phyloP scores from a whole-genome alignment of 2,329 filamentous ascomycete species.

The Pyrenophora teres region DNA sequence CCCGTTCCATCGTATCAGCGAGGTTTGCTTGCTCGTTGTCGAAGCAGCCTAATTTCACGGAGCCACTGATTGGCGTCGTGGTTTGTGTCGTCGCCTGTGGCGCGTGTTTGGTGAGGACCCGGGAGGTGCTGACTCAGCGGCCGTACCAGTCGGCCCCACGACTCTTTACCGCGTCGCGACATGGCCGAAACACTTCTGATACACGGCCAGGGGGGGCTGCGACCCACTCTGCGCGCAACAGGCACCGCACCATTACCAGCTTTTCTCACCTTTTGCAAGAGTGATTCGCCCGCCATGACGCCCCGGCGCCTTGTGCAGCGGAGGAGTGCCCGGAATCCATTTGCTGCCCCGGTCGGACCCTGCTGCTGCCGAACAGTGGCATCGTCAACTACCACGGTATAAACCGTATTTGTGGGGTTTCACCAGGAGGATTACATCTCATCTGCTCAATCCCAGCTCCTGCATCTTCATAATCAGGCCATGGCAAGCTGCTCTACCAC shows the following conservation, averaged over 20 bases:
- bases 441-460: too few relatives aligned
- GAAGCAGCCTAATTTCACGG: background rate
- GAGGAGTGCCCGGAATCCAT: constrained; percentile 13
- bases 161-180: constrained; percentile 26
- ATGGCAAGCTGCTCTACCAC: constrained; percentile 7
- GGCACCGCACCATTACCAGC: constrained; percentile 30
- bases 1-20: constrained; percentile 4
- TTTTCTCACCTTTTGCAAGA: constrained; percentile 14
- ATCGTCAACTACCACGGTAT: background rate
- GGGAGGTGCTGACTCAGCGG: constrained; percentile 18
- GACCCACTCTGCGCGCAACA: constrained; percentile 26
- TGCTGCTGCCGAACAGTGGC: constrained; percentile 10
- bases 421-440: background rate
- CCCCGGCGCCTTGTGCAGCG: constrained; percentile 9
- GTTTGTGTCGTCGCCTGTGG: constrained; percentile 9
- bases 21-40: constrained; percentile 6
- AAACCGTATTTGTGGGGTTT: background rate
- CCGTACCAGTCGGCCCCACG: constrained; percentile 15
- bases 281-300: constrained; percentile 25
- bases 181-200: constrained; percentile 32
- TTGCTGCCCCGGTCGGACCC: constrained; percentile 7
- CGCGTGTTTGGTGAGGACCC: constrained; percentile 8
- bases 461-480: background rate
- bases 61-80: constrained; percentile 16
- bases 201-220: constrained; percentile 26